Percentiles rank a stretch among this genome's conserved stretches.
Conservation (phyloP, 225 moss, liverwort and hornwort species). For the Ulota crispa region DNA sequence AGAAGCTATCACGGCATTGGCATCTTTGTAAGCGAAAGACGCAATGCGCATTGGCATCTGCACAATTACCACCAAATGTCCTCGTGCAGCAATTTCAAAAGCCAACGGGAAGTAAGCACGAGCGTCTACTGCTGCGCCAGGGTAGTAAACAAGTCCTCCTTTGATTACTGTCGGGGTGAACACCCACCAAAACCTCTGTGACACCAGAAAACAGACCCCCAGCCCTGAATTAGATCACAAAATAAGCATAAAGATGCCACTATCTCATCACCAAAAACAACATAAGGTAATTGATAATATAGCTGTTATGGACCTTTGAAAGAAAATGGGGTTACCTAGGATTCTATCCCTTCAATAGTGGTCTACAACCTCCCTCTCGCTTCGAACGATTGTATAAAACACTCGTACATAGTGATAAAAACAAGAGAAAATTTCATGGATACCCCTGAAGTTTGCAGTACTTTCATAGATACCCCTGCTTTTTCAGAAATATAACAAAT, state of each 20-base stretch:
- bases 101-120: constrained; percentile 58
- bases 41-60: constrained; percentile 39
- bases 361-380: background rate
- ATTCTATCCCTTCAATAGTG: background rate
- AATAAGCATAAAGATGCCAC: constrained; percentile 10
- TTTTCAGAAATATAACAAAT: too few relatives aligned
- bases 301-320: background rate
- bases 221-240: background rate
- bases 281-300: background rate
- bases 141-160: constrained; percentile 56
- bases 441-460: too few relatives aligned
- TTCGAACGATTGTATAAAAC: background rate
- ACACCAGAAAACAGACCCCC: background rate
- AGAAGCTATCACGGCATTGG: constrained; percentile 49
- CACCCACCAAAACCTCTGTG: constrained; percentile 59
- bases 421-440: too few relatives aligned
- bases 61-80: constrained; percentile 60
- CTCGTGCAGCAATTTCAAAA: constrained; percentile 65
- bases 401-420: background rate
- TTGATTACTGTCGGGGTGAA: constrained; percentile 51
- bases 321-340: background rate
- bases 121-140: constrained; percentile 46
- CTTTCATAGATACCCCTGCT: too few relatives aligned
- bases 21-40: constrained; percentile 18
- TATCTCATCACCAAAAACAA: background rate